Conservation (phyloP, 352 stramenopile genomes). For the Globisporangium cederbergense region DNA sequence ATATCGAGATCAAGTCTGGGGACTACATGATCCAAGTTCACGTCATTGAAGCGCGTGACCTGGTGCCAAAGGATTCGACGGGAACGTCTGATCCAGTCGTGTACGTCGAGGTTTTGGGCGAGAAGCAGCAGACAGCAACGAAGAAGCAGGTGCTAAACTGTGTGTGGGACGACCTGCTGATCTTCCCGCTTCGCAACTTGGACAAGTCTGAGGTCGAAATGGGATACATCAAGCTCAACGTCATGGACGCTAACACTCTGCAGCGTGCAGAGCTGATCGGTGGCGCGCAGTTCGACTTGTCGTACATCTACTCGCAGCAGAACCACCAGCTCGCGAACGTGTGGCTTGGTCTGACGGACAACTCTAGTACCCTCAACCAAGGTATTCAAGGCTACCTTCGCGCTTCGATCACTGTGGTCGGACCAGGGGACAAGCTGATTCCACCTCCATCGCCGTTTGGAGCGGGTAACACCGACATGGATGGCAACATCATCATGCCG, state of each 20-base stretch:
- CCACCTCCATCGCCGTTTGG: slow-evolving; percentile 64
- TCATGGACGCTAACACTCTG: slow-evolving; percentile 86
- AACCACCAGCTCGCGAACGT: slow-evolving; percentile 89
- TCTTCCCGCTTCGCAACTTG: slow-evolving; percentile 72
- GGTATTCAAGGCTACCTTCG: slow-evolving; percentile 90
- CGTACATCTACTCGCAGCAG: slow-evolving; percentile 82
- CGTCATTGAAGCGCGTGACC: slow-evolving; percentile 86
- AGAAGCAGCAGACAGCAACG: slow-evolving; percentile 80
- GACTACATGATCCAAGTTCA: slow-evolving; percentile 90
- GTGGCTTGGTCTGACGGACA: slow-evolving; percentile 90
- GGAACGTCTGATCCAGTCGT: slow-evolving; percentile 91
- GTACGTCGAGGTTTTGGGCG: slow-evolving; percentile 83
- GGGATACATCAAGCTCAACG: slow-evolving; percentile 71
- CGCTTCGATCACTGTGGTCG: slow-evolving; percentile 85
- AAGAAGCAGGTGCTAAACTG: slow-evolving; percentile 87
- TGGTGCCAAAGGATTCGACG: slow-evolving; percentile 85
- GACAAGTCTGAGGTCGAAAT: slow-evolving; percentile 85
- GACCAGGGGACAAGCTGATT: slow-evolving; percentile 81
- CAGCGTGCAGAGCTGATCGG: slow-evolving; percentile 89
- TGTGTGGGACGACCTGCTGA: slow-evolving; percentile 83
- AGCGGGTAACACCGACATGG: slow-evolving; percentile 32
- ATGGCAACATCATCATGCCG: slow-evolving; percentile 78
- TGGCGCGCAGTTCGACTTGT: slow-evolving; percentile 81
- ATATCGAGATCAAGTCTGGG: slow-evolving; percentile 82
- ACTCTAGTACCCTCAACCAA: slow-evolving; percentile 70